Evolutionary conservation across 345 rosid genomes (phyloP), one percentile per base, ranked within the genome.

Genomic region (Moricandia arvensis): DNA sequence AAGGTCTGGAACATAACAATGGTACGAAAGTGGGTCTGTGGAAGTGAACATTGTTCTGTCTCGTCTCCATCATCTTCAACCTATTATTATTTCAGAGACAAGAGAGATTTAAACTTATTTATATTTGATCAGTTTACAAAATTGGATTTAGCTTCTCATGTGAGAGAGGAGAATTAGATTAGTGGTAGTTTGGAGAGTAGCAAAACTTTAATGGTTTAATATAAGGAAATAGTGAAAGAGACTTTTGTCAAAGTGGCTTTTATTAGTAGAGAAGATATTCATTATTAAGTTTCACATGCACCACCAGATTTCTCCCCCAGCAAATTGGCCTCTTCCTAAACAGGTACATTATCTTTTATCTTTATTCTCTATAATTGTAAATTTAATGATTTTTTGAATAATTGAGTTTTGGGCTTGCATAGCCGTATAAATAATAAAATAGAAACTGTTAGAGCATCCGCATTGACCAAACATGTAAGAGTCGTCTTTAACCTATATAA

Each of bases 1-100:
- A 80, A 9, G 88, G 83, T 74, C 69, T 86, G 4, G 98, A 88
- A 58, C 98, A 90, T 37, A 93, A 58, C 88, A 89, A 81, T 2
- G 98, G 98, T 79, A 90, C 72, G 82, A 90, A 93, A 10, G 81
- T 78, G 1, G 43, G 51, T 71, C 74, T 75, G 80, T 82, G 86
- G 21, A 83, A 75, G 11, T 83, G 72, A 43, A 80, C 21, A 45
- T 63, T 75, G 68, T 66, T 82, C 68, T 72, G 75, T 76, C 60
- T 84, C 34, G 74, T 80, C 79, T 59, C 85, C 77, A 74, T 79
- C 80, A 85, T 90, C 84, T 86, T 15, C 7, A 35, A 12, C 30
- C 59, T 61, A 15, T 63, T 41, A 63, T 7, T 15, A 30, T 71
- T 24, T 41, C 8, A 27, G 15, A 38, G 59, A 27, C 10, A 63